Evolutionary conservation across 73 alveolate genomes (phyloP).

Genomic region (Urostyla sp.): DNA sequence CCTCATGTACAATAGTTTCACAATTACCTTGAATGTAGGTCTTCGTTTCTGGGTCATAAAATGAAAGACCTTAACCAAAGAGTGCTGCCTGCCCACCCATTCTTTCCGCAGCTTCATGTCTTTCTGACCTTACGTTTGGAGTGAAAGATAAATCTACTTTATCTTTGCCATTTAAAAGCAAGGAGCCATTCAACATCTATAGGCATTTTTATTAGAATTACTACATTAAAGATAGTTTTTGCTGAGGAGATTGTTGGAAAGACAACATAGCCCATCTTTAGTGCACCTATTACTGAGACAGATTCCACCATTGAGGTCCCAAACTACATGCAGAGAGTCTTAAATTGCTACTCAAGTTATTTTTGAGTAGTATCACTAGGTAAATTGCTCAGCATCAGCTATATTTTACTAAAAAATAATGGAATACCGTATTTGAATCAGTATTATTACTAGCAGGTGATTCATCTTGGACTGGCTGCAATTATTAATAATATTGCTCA

Average conservation of each 20-base stretch:
- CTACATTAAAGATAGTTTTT: slow-evolving; percentile 26
- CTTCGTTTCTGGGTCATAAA: slow-evolving; percentile 41
- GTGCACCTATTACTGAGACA: slow-evolving; percentile 37
- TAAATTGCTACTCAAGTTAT: slow-evolving; percentile 37
- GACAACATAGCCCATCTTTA: slow-evolving; percentile 55
- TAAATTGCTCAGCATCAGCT: slow-evolving; percentile 39
- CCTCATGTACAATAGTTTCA: slow-evolving; percentile 65
- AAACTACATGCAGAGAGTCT: slow-evolving; percentile 29
- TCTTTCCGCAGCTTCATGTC: slow-evolving; percentile 36
- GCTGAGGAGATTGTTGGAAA: slow-evolving; percentile 47
- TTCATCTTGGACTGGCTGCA: background rate
- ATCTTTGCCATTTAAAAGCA: slow-evolving; percentile 46
- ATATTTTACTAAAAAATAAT: background rate
- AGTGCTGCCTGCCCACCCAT: slow-evolving; percentile 35
- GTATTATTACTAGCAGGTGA: background rate
- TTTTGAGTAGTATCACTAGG: slow-evolving; percentile 37
- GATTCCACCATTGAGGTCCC: slow-evolving; percentile 50
- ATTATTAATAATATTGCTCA: background rate
- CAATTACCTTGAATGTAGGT: slow-evolving; percentile 8
- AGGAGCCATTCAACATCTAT: slow-evolving; percentile 42
- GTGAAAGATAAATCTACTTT: slow-evolving; percentile 44
- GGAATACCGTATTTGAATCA: background rate
- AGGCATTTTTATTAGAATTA: background rate
- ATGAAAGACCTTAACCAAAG: slow-evolving; percentile 13
- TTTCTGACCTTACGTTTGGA: slow-evolving; percentile 34